These are phyloP conservation scores for Pseudocercospora fuligena DNA, from an alignment of 2,329 filamentous ascomycete species.

Conservation along the genomic window DNA sequence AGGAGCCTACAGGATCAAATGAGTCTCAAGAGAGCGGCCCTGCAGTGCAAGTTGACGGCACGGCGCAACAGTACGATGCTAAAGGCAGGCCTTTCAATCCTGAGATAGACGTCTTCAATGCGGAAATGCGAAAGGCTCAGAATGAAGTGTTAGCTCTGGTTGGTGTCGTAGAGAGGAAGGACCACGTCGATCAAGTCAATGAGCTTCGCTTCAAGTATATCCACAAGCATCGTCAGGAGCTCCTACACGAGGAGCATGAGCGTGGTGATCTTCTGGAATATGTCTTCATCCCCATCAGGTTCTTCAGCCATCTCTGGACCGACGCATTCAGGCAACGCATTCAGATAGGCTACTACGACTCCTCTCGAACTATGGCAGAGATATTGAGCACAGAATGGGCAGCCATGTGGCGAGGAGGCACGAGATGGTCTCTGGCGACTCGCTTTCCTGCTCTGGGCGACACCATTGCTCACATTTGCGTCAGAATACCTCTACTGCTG, in stretches of 20 bases:
- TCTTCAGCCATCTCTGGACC: conserved; percentile 31
- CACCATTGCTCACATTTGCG: conserved; percentile 22
- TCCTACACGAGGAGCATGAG: conserved; percentile 33
- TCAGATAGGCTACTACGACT: conserved; percentile 34
- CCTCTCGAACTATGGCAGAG: conserved; percentile 23
- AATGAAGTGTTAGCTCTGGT: conserved; percentile 55
- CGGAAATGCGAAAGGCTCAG: conserved; percentile 50
- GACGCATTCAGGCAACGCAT: conserved; percentile 30
- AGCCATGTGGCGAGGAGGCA: conserved; percentile 17
- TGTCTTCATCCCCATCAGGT: conserved; percentile 15
- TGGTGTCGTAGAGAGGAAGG: conserved; percentile 51
- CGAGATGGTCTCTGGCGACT: conserved; percentile 19
- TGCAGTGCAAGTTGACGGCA: conserved; percentile 2
- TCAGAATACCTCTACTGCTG: conserved; percentile 26
- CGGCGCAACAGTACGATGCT: conserved; percentile 50
- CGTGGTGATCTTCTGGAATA: conserved; percentile 32
- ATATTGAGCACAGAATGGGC: conserved; percentile 27
- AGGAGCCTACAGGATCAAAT: conserved; percentile 20
- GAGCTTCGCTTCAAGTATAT: conserved; percentile 15
- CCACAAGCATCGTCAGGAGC: conserved; percentile 20
- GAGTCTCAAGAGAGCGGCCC: background rate
- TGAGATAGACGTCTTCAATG: conserved; percentile 45
- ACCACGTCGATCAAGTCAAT: conserved; percentile 23
- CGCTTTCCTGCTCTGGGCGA: conserved; percentile 27
- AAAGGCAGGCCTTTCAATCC: conserved; percentile 52